Conservation (phyloP, 345 rosid genomes). For the Melaleuca quinquenervia region DNA sequence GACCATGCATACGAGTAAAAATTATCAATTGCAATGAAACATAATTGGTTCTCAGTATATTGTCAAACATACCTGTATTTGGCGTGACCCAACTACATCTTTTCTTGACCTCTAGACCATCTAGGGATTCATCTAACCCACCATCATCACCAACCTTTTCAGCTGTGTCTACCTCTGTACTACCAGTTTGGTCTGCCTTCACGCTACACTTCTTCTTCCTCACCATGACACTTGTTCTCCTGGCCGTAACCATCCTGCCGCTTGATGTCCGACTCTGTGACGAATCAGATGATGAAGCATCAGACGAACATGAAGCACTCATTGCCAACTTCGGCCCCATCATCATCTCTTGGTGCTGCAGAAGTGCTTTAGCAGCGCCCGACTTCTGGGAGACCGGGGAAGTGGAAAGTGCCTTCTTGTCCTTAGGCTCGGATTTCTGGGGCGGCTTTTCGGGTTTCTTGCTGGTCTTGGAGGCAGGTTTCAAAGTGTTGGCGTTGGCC, state of each 20-base stretch:
- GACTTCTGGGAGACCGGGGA: constrained; percentile 15
- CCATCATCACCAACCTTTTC: constrained; percentile 11
- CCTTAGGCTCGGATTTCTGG: constrained; percentile 15
- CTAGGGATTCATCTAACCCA: constrained; percentile 6
- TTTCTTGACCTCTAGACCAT: constrained; percentile 40
- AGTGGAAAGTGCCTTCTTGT: constrained; percentile 17
- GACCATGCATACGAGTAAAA: background rate
- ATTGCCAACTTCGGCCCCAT: constrained; percentile 17
- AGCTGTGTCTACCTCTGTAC: constrained; percentile 16
- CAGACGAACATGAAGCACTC: constrained; percentile 70
- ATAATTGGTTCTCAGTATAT: background rate
- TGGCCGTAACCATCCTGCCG: constrained; percentile 24
- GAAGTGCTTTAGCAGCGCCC: constrained; percentile 20
- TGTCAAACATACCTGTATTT: constrained; percentile 42
- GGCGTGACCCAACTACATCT: constrained; percentile 79
- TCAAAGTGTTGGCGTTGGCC: constrained; percentile 6
- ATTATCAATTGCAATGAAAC: background rate
- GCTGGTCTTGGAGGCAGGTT: constrained; percentile 16
- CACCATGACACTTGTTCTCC: constrained; percentile 6
- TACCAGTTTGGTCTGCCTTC: constrained; percentile 15
- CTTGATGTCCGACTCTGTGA: constrained; percentile 46
- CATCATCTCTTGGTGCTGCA: constrained; percentile 20
- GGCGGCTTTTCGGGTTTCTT: constrained; percentile 27
- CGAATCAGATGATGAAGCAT: constrained; percentile 76
- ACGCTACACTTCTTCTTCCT: constrained; percentile 28